Percentiles rank a stretch among this genome's conserved stretches.
Conservation (phyloP, 495 filamentous ascomycete genomes). For the Talaromyces trachyspermus region DNA sequence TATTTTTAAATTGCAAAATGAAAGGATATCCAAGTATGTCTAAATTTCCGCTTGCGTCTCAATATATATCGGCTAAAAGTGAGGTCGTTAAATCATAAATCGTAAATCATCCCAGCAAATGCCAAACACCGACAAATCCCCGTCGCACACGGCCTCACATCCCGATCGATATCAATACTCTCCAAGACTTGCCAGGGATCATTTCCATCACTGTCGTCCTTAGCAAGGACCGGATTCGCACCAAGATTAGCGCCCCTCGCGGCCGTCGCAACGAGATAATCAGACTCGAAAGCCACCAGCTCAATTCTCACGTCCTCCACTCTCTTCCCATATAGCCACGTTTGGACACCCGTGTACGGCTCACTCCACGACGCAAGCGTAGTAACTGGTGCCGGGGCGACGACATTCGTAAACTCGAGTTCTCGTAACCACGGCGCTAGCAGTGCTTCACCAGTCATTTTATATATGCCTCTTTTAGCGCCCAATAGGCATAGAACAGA, state of each 20-base stretch:
- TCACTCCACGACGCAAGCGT: constrained; percentile 36
- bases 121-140: constrained; percentile 10
- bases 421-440: constrained; percentile 70
- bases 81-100: no score
- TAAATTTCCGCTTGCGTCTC: no score
- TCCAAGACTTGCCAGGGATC: constrained; percentile 19
- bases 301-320: constrained; percentile 52
- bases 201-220: neutral
- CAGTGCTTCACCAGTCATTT: constrained; percentile 85
- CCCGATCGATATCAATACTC: constrained; percentile 23
- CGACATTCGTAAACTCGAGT: constrained; percentile 59
- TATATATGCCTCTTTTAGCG: constrained; percentile 88
- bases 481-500: constrained; percentile 84
- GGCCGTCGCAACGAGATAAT: constrained; percentile 57
- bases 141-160: constrained; percentile 25
- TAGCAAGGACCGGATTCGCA: neutral
- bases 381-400: constrained; percentile 40
- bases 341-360: constrained; percentile 42
- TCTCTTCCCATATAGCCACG: constrained; percentile 39
- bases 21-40: no score
- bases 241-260: constrained; percentile 29
- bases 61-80: no score
- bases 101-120: neutral
- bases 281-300: constrained; percentile 50
- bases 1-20: no score